Base-by-base conservation (phyloP, 1,139 yeast species). In the Taiozyma onychis region DNA sequence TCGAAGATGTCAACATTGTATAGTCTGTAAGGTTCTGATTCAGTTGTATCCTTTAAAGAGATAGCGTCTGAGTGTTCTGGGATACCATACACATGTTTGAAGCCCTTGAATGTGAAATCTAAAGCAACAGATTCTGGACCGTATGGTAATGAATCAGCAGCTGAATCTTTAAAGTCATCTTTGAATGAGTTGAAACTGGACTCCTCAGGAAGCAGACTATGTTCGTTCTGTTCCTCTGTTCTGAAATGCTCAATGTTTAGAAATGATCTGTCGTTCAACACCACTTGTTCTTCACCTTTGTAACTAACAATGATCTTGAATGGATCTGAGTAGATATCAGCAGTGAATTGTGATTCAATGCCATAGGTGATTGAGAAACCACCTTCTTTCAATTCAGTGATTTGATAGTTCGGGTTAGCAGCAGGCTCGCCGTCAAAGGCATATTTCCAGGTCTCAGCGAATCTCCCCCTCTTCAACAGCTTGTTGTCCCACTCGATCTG, bases 1-100 rank as follows among this genome's bases (percentile, higher is more conserved):
- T 93, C 97, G 67, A 93, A 93, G 45, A 91, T 91, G 63, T 93
- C 99, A 32, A 91, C 97, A 59, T 93, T 93, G 72, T 70, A 95
- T 45, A 93, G 71, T 44, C 99, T 76, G 67, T 93, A 93, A 1
- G 98, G 98, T 45, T 81, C 83, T 43, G 76, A 77, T 2, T 66
- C 69, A 0, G 75, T 64, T 0, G 97, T 89, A 57, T 87, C 93
- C 51, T 81, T 77, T 57, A 93, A 73, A 24, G 84, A 76, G 53
- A 93, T 69, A 1, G 85, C 73, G 59, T 88, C 96, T 0, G 98
- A 91, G 64, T 93, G 99, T 66, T 93, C 99, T 0, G 99, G 98
- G 47, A 93, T 85, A 24, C 99, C 99, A 64, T 81, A 93, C 0
- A 89, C 85, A 59, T 85, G 76, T 11, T 72, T 66, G 59, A 75